A percentile compares a stretch with the other conserved stretches of the same genome.
Conservation (phyloP, 108 stramenopile species). For the Skeletonema menzelii region DNA sequence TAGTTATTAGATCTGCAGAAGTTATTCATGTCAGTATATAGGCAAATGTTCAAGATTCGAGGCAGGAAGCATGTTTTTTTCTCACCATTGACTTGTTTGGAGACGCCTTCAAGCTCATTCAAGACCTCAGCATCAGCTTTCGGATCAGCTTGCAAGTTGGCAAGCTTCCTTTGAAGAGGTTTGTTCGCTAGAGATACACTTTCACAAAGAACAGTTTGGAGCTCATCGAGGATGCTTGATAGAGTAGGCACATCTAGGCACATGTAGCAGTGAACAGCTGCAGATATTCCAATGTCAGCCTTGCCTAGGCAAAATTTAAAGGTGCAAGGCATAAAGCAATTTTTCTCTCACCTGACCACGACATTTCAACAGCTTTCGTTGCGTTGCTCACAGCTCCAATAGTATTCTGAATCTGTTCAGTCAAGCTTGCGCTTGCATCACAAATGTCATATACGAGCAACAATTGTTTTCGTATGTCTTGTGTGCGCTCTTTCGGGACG, state of each 20-base stretch:
- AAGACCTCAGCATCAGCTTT: slow-evolving; percentile 23
- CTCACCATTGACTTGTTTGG: slow-evolving; percentile 8
- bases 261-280: slow-evolving; percentile 18
- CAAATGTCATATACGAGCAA: neutral
- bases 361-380: neutral
- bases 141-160: slow-evolving; percentile 14
- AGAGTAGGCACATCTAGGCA: slow-evolving; percentile 17
- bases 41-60: neutral
- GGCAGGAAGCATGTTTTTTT: neutral
- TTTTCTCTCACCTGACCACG: too few relatives aligned
- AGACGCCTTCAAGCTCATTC: neutral
- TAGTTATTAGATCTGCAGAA: neutral
- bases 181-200: slow-evolving; percentile 9
- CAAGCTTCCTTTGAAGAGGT: slow-evolving; percentile 25
- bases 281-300: too few relatives aligned
- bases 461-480: slow-evolving; percentile 1
- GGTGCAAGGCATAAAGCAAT: too few relatives aligned
- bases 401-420: neutral
- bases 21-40: neutral
- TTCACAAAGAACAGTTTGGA: slow-evolving; percentile 18
- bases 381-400: neutral
- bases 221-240: slow-evolving; percentile 15
- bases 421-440: neutral
- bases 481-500: slow-evolving; percentile 11
- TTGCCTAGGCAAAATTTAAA: too few relatives aligned